Conservation (phyloP, 345 rosid species). For the Odontarrhena argentea region DNA sequence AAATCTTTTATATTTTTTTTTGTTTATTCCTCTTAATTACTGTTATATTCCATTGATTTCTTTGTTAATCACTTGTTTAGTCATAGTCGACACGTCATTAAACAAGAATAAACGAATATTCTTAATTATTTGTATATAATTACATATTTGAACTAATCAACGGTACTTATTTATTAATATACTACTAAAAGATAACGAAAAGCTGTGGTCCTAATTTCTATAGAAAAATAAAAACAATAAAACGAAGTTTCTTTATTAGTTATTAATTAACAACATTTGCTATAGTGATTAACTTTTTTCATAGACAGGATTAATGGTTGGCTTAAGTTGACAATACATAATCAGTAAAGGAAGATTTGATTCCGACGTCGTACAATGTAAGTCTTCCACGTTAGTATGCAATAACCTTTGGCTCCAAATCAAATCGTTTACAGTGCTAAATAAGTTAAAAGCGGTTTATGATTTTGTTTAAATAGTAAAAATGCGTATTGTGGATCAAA, state of each 20-base stretch:
- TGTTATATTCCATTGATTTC: conserved; percentile 32
- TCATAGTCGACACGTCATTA: conserved; percentile 40
- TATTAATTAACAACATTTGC: background rate
- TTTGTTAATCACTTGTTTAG: conserved; percentile 42
- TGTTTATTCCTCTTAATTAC: conserved; percentile 26
- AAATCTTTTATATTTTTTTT: background rate
- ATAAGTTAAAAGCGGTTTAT: too few relatives aligned
- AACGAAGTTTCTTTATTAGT: background rate
- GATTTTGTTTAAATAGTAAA: too few relatives aligned
- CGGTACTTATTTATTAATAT: conserved; percentile 21
- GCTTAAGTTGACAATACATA: conserved; percentile 7
- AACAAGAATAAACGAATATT: conserved; percentile 38
- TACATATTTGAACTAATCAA: conserved; percentile 29
- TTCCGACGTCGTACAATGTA: conserved; percentile 14
- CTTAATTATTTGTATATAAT: conserved; percentile 7
- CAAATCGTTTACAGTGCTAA: too few relatives aligned
- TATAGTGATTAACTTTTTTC: conserved; percentile 1
- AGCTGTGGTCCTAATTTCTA: conserved; percentile 14
- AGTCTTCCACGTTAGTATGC: background rate
- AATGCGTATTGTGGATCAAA: too few relatives aligned
- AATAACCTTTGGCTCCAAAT: background rate
- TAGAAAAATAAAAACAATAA: background rate
- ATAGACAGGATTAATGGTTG: background rate
- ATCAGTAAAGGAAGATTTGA: conserved; percentile 28
- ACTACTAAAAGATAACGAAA: conserved; percentile 4